Conservation (phyloP, 2,329 filamentous ascomycete species). For the Tolypocladium ophioglossoides region DNA sequence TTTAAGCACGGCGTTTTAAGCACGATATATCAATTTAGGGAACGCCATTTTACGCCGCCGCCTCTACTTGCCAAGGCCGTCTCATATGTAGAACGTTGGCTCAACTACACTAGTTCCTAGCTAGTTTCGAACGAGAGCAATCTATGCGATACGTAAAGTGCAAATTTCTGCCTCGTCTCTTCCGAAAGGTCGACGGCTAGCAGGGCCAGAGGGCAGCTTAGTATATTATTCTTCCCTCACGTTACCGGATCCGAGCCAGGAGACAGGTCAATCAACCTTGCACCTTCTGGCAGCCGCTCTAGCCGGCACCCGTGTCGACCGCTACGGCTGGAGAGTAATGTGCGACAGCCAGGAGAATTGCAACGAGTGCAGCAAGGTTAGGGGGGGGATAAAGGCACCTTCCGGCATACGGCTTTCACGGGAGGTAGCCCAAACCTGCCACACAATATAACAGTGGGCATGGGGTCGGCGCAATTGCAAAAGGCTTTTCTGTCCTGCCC, state of each 20-base stretch:
- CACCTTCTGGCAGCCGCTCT: neutral
- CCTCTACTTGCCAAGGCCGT: no score
- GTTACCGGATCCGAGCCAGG: neutral
- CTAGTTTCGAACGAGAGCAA: no score
- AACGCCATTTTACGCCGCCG: no score
- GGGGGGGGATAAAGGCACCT: conserved; percentile 16
- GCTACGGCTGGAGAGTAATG: conserved; percentile 13
- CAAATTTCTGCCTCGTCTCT: no score
- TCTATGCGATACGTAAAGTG: no score
- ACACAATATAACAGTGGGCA: conserved; percentile 20
- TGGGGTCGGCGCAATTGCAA: conserved; percentile 14
- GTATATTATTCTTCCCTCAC: no score
- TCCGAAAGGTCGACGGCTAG: no score
- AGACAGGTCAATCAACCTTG: neutral
- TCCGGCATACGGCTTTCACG: conserved; percentile 15
- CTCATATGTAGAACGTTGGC: no score
- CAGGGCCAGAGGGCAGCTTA: no score
- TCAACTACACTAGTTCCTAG: no score
- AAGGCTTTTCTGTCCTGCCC: conserved; percentile 18
- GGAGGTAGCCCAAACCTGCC: conserved; percentile 6
- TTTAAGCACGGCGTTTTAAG: no score
- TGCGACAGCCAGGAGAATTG: conserved; percentile 17
- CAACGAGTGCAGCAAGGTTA: conserved; percentile 16
- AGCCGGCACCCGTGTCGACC: conserved; percentile 3
- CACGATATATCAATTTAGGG: no score